Evolutionary conservation across 1,284 basidiomycete species (phyloP).

Genomic region (Moniliella sp.): DNA sequence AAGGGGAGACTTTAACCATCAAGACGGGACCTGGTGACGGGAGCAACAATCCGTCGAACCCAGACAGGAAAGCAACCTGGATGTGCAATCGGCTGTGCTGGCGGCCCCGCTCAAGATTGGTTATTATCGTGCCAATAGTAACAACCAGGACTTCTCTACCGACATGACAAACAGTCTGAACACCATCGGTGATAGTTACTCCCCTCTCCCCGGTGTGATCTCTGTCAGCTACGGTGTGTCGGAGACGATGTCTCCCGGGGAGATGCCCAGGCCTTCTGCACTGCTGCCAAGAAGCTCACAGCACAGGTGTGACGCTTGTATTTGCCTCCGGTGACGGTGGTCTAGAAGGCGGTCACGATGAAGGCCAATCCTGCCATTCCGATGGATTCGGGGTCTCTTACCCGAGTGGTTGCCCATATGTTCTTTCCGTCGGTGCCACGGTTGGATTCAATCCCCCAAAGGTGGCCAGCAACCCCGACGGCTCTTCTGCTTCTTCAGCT

Average conservation of each 20-base stretch:
- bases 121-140: too few species aligned
- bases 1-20: too few species aligned
- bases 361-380: neutral
- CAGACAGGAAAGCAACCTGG: constrained; percentile 1
- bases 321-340: constrained; percentile 5
- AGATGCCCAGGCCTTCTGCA: neutral
- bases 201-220: constrained; percentile 2
- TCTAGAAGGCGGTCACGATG: neutral
- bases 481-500: too few species aligned
- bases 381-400: neutral
- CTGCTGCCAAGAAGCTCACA: neutral
- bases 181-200: neutral
- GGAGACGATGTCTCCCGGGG: neutral
- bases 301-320: constrained; percentile 1
- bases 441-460: too few species aligned
- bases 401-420: neutral
- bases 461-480: too few species aligned
- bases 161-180: too few species aligned
- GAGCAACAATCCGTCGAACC: neutral
- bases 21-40: neutral
- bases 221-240: constrained; percentile 3
- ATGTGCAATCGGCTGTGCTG: constrained; percentile 1
- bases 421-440: neutral
- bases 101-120: too few species aligned
- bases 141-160: too few species aligned